Evolutionary conservation across 1,284 basidiomycete species (phyloP).

Genomic region (Meripilus lineatus): DNA sequence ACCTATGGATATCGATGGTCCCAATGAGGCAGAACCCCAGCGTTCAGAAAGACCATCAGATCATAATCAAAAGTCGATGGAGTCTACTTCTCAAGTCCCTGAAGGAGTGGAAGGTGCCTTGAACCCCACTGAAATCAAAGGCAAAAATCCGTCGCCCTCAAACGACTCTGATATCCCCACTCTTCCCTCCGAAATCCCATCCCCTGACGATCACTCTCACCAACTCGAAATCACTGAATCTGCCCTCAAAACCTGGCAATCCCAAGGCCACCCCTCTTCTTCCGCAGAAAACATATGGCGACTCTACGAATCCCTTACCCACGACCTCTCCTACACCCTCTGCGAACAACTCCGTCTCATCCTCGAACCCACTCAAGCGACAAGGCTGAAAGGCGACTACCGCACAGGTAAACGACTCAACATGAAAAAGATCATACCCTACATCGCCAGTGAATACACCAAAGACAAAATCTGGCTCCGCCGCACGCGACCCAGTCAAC

Average conservation of each 20-base stretch:
- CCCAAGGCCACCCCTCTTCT: constrained; percentile 49
- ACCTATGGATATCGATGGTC: constrained; percentile 45
- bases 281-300: constrained; percentile 83
- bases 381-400: constrained; percentile 95
- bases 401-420: constrained; percentile 97
- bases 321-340: constrained; percentile 86
- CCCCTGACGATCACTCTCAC: constrained; percentile 32
- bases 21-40: constrained; percentile 9
- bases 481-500: constrained; percentile 87
- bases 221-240: constrained; percentile 42
- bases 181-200: not conserved
- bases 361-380: constrained; percentile 92
- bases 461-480: constrained; percentile 99
- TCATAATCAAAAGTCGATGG: too few relatives aligned
- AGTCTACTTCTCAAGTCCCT: constrained; percentile 20
- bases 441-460: constrained; percentile 98
- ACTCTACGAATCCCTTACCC: constrained; percentile 85
- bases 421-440: constrained; percentile 99
- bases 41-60: too few relatives aligned
- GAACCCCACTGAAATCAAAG: constrained; percentile 31
- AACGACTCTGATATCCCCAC: constrained; percentile 18
- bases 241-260: constrained; percentile 61
- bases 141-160: constrained; percentile 3
- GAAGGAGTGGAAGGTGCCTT: constrained; percentile 45
- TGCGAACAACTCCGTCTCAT: constrained; percentile 98